Evolutionary conservation across 352 stramenopile species (phyloP).

Genomic region (Pythium phragmiticola): DNA sequence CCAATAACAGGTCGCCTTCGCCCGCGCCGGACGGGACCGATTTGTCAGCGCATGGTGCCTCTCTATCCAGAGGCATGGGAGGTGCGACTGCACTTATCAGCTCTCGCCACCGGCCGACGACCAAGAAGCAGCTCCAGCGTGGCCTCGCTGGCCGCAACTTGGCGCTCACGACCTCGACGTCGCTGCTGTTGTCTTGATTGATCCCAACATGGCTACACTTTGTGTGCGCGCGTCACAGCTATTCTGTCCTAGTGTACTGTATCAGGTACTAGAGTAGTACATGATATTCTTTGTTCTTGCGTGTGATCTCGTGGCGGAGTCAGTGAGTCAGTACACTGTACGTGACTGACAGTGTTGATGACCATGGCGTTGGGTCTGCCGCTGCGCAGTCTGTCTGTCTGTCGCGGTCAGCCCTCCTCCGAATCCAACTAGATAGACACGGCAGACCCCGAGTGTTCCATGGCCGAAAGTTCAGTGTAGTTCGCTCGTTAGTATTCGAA

Average conservation of each 20-base stretch:
- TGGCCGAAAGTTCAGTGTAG: neutral
- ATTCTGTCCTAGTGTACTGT: neutral
- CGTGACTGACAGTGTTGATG: too few relatives aligned
- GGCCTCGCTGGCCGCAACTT: constrained; percentile 34
- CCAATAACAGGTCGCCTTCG: neutral
- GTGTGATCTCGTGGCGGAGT: too few relatives aligned
- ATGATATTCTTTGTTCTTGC: neutral
- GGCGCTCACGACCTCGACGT: constrained; percentile 15
- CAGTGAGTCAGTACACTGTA: too few relatives aligned
- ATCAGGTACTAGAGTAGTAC: neutral
- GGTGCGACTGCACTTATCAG: neutral
- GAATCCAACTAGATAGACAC: too few relatives aligned
- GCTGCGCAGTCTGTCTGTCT: too few relatives aligned
- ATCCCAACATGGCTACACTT: constrained; percentile 5
- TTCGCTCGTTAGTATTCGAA: neutral
- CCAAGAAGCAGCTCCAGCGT: constrained; percentile 38
- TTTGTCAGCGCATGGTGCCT: neutral
- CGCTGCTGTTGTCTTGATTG: constrained; percentile 8
- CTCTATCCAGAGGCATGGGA: neutral
- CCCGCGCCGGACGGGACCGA: neutral
- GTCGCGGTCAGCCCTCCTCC: too few relatives aligned
- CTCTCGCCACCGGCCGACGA: neutral
- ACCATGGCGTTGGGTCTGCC: too few relatives aligned
- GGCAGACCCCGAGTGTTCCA: neutral
- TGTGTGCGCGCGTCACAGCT: constrained; percentile 14